Conservation (phyloP, 768 basidiomycete species). For the Guyanaporus albipodus region DNA sequence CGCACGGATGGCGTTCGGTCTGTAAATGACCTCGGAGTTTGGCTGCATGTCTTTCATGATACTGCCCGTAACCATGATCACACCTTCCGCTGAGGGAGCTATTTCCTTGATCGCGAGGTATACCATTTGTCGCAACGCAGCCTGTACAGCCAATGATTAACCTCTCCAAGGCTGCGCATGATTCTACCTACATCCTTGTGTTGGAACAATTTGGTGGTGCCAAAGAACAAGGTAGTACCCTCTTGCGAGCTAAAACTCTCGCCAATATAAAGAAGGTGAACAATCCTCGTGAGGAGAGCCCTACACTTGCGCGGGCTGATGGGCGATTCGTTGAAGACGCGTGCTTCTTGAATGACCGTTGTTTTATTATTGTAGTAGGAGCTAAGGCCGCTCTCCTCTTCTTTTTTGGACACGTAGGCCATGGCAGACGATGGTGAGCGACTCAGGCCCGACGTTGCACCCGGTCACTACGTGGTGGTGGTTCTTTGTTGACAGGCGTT, state of each 20-base stretch:
- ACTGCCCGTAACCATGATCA: conserved; percentile 98
- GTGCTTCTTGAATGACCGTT: conserved; percentile 96
- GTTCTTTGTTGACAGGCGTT: conserved; percentile 24
- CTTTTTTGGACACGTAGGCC: conserved; percentile 89
- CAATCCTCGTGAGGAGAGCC: conserved; percentile 91
- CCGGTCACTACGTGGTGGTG: conserved; percentile 23
- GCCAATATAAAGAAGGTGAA: conserved; percentile 94
- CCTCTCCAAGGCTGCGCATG: background rate
- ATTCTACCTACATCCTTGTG: conserved; percentile 87
- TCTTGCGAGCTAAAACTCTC: conserved; percentile 95
- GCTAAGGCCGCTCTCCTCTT: conserved; percentile 92
- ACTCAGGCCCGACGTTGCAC: conserved; percentile 11
- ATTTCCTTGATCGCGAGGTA: conserved; percentile 99
- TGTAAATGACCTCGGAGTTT: conserved; percentile 96
- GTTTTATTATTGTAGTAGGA: conserved; percentile 96
- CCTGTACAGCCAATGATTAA: conserved; percentile 43
- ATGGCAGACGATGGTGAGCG: conserved; percentile 46
- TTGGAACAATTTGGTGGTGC: conserved; percentile 97
- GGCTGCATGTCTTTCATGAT: conserved; percentile 99
- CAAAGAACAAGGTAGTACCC: conserved; percentile 97
- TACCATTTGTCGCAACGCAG: conserved; percentile 94
- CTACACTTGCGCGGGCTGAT: conserved; percentile 97
- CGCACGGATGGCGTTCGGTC: conserved; percentile 95
- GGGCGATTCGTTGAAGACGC: conserved; percentile 98
- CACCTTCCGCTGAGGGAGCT: conserved; percentile 92